phyloP scores from a whole-genome alignment of 2,329 filamentous ascomycete species.

The Uncinocarpus reesii region DNA sequence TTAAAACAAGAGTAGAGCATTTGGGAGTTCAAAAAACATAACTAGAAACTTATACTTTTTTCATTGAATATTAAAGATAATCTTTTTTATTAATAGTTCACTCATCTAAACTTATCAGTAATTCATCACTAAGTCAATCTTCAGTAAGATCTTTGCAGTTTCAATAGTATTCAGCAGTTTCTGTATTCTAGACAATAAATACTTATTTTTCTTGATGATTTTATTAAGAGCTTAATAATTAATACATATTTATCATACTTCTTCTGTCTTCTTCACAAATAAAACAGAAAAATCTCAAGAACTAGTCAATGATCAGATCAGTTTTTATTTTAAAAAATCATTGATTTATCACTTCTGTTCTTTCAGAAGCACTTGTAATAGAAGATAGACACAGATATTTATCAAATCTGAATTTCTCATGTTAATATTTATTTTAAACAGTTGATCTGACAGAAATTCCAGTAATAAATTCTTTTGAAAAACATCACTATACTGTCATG shows the following conservation, averaged over 20 bases:
- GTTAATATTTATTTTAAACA: not conserved
- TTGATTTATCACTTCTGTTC: not conserved
- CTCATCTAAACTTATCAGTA: too few species aligned
- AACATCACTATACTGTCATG: too few species aligned
- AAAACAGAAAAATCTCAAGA: not conserved
- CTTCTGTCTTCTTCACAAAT: not conserved
- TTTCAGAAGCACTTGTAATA: not conserved
- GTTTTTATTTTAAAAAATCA: not conserved
- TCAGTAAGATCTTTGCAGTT: too few species aligned
- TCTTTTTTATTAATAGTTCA: too few species aligned
- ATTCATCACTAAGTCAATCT: too few species aligned
- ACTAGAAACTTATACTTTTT: conserved; percentile 20
- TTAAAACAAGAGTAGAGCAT: conserved; percentile 16
- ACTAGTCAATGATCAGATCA: not conserved
- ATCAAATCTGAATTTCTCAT: not conserved
- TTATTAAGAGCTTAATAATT: too few species aligned
- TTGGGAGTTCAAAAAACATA: conserved; percentile 23
- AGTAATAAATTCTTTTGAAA: too few species aligned
- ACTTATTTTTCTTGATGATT: too few species aligned
- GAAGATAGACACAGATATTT: not conserved
- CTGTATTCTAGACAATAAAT: not conserved
- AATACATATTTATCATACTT: not conserved
- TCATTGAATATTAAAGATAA: not conserved
- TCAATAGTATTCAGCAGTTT: not conserved
- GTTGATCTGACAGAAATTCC: not conserved